Base-by-base conservation (phyloP, 371 early-diverging fungal genomes). In the Mucor circinelloides region DNA sequence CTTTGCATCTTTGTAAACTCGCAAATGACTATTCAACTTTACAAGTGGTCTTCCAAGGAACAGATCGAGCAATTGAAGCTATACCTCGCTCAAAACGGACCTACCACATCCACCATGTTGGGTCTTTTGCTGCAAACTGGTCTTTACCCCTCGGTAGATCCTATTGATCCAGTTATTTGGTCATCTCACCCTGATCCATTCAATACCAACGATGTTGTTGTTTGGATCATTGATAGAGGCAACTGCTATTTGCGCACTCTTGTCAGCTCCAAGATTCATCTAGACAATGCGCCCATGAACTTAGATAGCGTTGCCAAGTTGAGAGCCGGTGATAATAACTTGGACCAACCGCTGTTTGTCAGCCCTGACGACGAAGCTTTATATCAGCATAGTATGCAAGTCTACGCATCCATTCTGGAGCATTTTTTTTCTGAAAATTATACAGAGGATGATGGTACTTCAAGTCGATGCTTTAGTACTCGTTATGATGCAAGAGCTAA, bases 151-250 rank as follows among this genome's bases (percentile, higher is more conserved):
- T 27, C 32, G 1, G 34, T 42, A 12, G 31, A 55, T 27, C 25
- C 21, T 7, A 48, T 19, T 0, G 13, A 48, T n/a, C 25, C 27
- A 19, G 28, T 32, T 15, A 63, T 63, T 34, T 68, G 60, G 58
- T 31, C 58, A 42, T 58, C 69, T 6, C 59, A 68, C 40, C 21
- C 52, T 2, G 42, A 68, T 23, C 69, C 69, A 1, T 63, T 68
- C 21, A 40, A 68, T 19, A 58, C 63, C 1, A 25, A 6, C 4
- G 64, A 68, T 7, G 36, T 52, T 23, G 63, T 63, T 30, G 54
- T 68, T 13, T 68, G 69, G 69, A 58, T 68, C 38, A n/a, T 68
- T 36, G 63, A 62, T 3, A 57, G 36, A n/a, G 21, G 27, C 2
- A 6, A 63, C 1, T 32, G 63, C 13, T 42, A 19, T 42, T 25